Evolutionary conservation across 768 basidiomycete species (phyloP), one percentile per base, ranked within the genome.

Genomic region (Trametes elegans): DNA sequence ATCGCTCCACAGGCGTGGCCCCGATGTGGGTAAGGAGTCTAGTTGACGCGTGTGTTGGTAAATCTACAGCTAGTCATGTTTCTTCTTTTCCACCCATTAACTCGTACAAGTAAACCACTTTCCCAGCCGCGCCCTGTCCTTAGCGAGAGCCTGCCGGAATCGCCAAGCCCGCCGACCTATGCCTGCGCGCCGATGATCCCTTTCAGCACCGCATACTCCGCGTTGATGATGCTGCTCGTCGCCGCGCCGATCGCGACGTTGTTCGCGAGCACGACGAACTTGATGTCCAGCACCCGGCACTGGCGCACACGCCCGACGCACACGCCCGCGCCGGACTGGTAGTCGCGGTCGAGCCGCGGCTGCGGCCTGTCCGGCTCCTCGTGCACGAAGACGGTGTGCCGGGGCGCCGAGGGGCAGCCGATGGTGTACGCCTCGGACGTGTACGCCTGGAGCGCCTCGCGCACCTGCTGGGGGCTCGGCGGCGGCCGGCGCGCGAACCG

Each of bases 181-280:
- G 49, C 42, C 43, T 57, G 45, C 39, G 40, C 55, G 21, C 46
- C 50, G 54, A 79, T 55, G 42, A 84, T 57, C 14, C 88, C 89
- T 72, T 87, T 92, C 36, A 87, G 68, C 6, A 93, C 82, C n/a
- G 94, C 94, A n/a, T 88, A 73, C 75, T 98, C 94, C 2, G 96
- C 96, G 67, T 98, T 99, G 64, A 98, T 95, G 67, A 99, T 90
- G 61, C 89, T 92, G 60, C 90, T 93, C 44, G 97, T 99, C 46
- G 97, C 96, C 19, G 97, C 96, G 7, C 97, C 96, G 62, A 98
- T 90, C 51, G 85, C 84, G 58, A 98, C 95, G 66, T 98, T 98
- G 70, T 97, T 95, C 56, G 87, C 81, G 47, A 98, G 76, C 24
- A 92, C 87, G 34, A 97, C 89, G 66, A 98, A 97, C 74, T 97